These are phyloP conservation scores for Begonia masoniana DNA, from an alignment of 306 rosid species.

Conservation along the genomic window DNA sequence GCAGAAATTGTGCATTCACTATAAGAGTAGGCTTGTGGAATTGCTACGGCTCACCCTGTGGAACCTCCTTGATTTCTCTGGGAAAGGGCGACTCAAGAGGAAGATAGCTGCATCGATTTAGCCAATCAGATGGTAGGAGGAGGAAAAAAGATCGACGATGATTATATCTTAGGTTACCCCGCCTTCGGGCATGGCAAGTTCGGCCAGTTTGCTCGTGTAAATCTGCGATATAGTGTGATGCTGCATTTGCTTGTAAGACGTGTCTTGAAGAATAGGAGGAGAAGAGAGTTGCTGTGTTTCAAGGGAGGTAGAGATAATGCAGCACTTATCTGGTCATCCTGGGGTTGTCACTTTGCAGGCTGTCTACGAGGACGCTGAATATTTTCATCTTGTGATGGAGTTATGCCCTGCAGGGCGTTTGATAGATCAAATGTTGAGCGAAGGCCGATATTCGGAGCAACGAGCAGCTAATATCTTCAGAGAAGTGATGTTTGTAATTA, in stretches of 20 bases:
- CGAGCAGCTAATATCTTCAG: constrained; percentile 70
- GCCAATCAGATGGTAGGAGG: constrained; percentile 92
- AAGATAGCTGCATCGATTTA: constrained; percentile 91
- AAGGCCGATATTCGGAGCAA: constrained; percentile 73
- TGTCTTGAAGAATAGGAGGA: constrained; percentile 69
- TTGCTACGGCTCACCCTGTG: constrained; percentile 91
- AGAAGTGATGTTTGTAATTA: constrained; percentile 89
- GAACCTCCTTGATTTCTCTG: constrained; percentile 54
- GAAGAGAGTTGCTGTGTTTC: constrained; percentile 98
- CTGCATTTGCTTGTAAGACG: constrained; percentile 82
- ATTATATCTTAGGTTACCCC: constrained; percentile 55
- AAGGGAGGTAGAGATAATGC: constrained; percentile 99
- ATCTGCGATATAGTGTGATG: constrained; percentile 56
- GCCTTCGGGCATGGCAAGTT: constrained; percentile 89
- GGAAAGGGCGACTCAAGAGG: constrained; percentile 91
- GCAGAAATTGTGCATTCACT: constrained; percentile 34
- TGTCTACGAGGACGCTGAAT: constrained; percentile 76
- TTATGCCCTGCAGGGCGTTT: constrained; percentile 86
- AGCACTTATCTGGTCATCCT: constrained; percentile 90
- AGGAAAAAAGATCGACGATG: constrained; percentile 82
- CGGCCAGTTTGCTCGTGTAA: constrained; percentile 73
- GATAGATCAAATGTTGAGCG: constrained; percentile 59
- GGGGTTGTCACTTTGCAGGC: constrained; percentile 93
- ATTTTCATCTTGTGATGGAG: constrained; percentile 96
- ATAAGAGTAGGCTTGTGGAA: constrained; percentile 70